Evolutionary conservation across 2,329 filamentous ascomycete genomes (phyloP).

Genomic region (Monosporascus sp.): DNA sequence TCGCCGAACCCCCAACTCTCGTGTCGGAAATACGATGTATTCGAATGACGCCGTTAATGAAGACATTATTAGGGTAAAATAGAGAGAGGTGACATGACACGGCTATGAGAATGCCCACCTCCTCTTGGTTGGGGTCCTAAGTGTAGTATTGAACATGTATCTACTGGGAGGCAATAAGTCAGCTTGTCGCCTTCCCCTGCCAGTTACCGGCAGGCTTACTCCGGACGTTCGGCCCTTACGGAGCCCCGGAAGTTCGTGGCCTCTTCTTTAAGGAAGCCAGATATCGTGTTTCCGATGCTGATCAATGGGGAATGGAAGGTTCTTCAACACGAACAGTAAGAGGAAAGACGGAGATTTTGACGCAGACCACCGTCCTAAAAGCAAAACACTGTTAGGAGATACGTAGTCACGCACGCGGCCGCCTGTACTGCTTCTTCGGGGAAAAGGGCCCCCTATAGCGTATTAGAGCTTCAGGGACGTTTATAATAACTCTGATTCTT

Average conservation of each 20-base stretch:
- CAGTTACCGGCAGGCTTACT: not conserved
- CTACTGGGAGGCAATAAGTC: not conserved
- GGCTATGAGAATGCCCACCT: slow-evolving; percentile 2
- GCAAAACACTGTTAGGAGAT: too few relatives aligned
- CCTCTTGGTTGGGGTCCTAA: slow-evolving; percentile 4
- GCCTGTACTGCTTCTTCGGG: too few relatives aligned
- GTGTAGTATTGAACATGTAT: not conserved
- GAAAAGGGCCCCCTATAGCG: too few relatives aligned
- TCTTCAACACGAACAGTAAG: too few relatives aligned
- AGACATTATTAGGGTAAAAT: slow-evolving; percentile 4
- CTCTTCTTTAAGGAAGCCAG: not conserved
- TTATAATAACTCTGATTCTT: too few relatives aligned
- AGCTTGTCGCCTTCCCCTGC: not conserved
- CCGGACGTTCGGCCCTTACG: not conserved
- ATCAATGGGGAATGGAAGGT: too few relatives aligned
- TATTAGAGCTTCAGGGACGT: too few relatives aligned
- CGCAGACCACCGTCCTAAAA: too few relatives aligned
- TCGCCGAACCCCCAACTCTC: slow-evolving; percentile 3
- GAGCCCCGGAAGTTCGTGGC: not conserved
- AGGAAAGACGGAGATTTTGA: too few relatives aligned
- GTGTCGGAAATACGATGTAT: slow-evolving; percentile 5
- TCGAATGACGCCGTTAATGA: slow-evolving; percentile 5
- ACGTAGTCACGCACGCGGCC: too few relatives aligned
- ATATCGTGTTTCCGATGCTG: too few relatives aligned
- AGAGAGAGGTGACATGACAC: slow-evolving; percentile 4